These are phyloP conservation scores for Hypoxylon sp. DNA, from an alignment of 2,329 filamentous ascomycete species.

Conservation along the genomic window DNA sequence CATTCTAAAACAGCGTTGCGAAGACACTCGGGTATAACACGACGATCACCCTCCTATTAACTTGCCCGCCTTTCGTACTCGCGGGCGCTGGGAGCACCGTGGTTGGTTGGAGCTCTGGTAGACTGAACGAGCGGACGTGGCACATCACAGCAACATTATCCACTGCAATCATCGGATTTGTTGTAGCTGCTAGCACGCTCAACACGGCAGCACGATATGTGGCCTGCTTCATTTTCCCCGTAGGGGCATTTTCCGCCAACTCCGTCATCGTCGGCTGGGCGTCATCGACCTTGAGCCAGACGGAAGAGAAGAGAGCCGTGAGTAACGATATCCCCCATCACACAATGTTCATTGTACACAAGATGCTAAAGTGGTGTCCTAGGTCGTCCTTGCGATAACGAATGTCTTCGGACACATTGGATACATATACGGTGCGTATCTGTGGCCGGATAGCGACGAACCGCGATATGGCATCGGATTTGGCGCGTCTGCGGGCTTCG, in stretches of 20 bases:
- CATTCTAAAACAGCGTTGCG: slow-evolving; percentile 56
- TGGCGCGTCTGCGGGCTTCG: slow-evolving; percentile 60
- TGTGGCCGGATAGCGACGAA: slow-evolving; percentile 60
- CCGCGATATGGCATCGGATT: slow-evolving; percentile 61
- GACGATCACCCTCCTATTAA: slow-evolving; percentile 64
- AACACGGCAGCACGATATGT: slow-evolving; percentile 57
- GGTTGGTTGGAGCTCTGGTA: slow-evolving; percentile 63
- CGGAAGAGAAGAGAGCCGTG: slow-evolving; percentile 63
- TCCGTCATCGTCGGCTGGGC: slow-evolving; percentile 62
- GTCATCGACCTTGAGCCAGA: slow-evolving; percentile 59
- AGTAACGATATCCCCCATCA: slow-evolving; percentile 14
- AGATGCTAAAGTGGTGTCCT: not conserved
- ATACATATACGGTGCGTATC: slow-evolving; percentile 64
- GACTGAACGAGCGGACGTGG: slow-evolving; percentile 62
- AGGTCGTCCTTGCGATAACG: slow-evolving; percentile 60
- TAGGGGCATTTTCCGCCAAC: slow-evolving; percentile 61
- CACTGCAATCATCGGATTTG: slow-evolving; percentile 58
- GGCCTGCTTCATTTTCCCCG: slow-evolving; percentile 58
- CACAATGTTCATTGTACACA: not conserved
- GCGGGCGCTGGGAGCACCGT: slow-evolving; percentile 61
- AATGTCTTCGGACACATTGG: slow-evolving; percentile 62
- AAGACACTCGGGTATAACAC: slow-evolving; percentile 62
- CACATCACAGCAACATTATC: slow-evolving; percentile 61
- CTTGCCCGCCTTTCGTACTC: slow-evolving; percentile 65
- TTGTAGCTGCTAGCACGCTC: slow-evolving; percentile 55